Evolutionary conservation across 305 asterid genomes (phyloP).

Genomic region (Withania somnifera): DNA sequence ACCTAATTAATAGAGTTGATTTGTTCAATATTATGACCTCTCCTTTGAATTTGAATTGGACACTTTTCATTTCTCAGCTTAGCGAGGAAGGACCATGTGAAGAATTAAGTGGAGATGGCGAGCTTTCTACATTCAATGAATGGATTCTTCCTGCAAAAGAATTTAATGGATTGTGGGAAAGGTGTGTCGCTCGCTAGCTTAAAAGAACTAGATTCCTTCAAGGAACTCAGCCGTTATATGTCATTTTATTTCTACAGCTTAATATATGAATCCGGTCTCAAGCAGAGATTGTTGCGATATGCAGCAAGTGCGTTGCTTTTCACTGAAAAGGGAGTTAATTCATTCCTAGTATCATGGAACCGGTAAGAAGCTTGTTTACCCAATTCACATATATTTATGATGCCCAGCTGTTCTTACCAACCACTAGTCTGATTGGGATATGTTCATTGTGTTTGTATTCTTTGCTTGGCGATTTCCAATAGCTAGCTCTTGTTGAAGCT

Average conservation of each 20-base stretch:
- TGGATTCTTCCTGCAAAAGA: slow-evolving; percentile 99
- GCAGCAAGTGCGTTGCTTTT: slow-evolving; percentile 97
- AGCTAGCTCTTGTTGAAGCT: background rate
- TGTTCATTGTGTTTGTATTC: background rate
- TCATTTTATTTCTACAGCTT: slow-evolving; percentile 52
- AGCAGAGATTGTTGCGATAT: slow-evolving; percentile 81
- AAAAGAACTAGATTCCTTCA: background rate
- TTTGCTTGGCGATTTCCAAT: slow-evolving; percentile 1
- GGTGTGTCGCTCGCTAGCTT: slow-evolving; percentile 31
- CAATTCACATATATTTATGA: background rate
- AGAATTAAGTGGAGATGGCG: slow-evolving; percentile 72
- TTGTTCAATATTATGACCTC: background rate
- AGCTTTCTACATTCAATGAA: slow-evolving; percentile 81
- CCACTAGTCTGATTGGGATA: background rate
- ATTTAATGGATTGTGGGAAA: slow-evolving; percentile 98
- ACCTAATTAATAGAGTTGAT: background rate
- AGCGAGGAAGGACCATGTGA: slow-evolving; percentile 99
- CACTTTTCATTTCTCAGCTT: slow-evolving; percentile 41
- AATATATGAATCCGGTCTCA: slow-evolving; percentile 87
- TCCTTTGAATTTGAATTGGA: slow-evolving; percentile 6
- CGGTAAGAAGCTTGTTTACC: slow-evolving; percentile 38
- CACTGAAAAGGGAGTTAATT: slow-evolving; percentile 92
- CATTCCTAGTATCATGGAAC: slow-evolving; percentile 91
- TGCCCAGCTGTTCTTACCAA: background rate
- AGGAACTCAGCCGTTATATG: slow-evolving; percentile 5